Evolutionary conservation across 495 filamentous ascomycete genomes (phyloP).

Genomic region (Cladorrhinum samala): DNA sequence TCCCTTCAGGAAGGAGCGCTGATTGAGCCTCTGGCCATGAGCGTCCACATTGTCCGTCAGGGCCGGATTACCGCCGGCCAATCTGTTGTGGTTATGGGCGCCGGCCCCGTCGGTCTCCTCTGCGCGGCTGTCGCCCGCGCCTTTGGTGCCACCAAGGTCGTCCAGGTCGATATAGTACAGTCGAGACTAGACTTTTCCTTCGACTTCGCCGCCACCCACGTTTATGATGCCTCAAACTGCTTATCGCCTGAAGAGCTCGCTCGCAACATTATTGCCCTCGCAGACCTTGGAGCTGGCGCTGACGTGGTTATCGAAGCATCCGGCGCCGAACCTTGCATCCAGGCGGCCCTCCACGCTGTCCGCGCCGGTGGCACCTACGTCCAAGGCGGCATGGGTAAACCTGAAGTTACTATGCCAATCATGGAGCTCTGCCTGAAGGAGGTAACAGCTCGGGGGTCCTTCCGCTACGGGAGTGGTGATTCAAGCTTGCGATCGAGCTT

Average conservation of each 20-base stretch:
- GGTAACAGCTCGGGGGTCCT: slow-evolving; percentile 71
- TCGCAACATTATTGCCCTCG: slow-evolving; percentile 44
- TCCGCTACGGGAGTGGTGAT: slow-evolving; percentile 77
- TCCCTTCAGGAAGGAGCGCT: slow-evolving; percentile 76
- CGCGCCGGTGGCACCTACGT: slow-evolving; percentile 72
- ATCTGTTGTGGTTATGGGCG: slow-evolving; percentile 74
- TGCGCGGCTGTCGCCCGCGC: slow-evolving; percentile 73
- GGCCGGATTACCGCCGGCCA: slow-evolving; percentile 63
- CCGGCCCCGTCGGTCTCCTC: slow-evolving; percentile 77
- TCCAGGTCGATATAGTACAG: slow-evolving; percentile 70
- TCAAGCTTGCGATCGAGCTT: slow-evolving; percentile 69
- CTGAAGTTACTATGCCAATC: slow-evolving; percentile 76
- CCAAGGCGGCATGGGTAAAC: slow-evolving; percentile 77
- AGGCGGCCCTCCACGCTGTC: slow-evolving; percentile 64
- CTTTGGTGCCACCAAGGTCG: slow-evolving; percentile 68
- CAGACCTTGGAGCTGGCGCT: slow-evolving; percentile 52
- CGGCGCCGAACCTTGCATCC: slow-evolving; percentile 72
- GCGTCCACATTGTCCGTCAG: slow-evolving; percentile 70
- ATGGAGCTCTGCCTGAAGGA: slow-evolving; percentile 78
- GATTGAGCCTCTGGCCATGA: slow-evolving; percentile 78
- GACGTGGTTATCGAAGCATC: slow-evolving; percentile 79
- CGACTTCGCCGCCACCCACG: slow-evolving; percentile 58
- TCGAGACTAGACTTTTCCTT: slow-evolving; percentile 63
- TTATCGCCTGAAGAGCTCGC: slow-evolving; percentile 58
- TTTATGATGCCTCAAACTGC: slow-evolving; percentile 54